A percentile compares a stretch with the other conserved stretches of the same genome.
Evolutionary conservation across 345 rosid species (phyloP).

Genomic region (Eucalyptus paniculata): DNA sequence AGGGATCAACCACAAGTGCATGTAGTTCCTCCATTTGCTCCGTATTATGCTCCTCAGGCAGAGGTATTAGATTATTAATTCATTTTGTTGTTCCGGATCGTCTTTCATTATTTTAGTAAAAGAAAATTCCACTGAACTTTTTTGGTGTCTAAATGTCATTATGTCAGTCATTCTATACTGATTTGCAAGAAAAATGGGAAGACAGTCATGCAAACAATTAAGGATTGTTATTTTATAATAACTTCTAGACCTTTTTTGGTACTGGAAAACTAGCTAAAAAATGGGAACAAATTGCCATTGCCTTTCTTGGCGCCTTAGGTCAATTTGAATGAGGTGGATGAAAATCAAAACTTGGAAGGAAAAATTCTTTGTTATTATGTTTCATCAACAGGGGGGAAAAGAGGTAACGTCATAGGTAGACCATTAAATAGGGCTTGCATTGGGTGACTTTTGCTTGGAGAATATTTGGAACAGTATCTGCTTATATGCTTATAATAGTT

Average conservation of each 20-base stretch:
- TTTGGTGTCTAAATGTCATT: neutral
- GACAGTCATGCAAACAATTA: neutral
- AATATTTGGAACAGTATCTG: neutral
- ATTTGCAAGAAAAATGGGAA: neutral
- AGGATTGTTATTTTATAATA: neutral
- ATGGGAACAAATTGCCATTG: neutral
- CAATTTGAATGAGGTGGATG: neutral
- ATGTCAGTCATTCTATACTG: neutral
- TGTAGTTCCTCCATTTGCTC: constrained; percentile 82
- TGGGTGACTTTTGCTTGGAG: neutral
- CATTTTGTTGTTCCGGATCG: neutral
- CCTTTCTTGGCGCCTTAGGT: neutral
- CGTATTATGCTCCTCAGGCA: constrained; percentile 96
- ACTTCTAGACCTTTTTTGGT: neutral
- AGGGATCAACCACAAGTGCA: constrained; percentile 96
- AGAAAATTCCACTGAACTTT: neutral
- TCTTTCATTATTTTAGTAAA: neutral
- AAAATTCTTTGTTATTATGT: neutral
- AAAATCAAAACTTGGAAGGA: neutral
- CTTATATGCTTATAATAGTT: neutral
- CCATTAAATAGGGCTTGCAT: neutral
- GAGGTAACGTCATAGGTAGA: neutral
- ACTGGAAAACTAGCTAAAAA: neutral
- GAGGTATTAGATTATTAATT: constrained; percentile 44
- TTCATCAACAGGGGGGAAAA: neutral